These are phyloP conservation scores for Microsporum canis DNA, from an alignment of 2,329 filamentous ascomycete genomes.

Conservation along the genomic window DNA sequence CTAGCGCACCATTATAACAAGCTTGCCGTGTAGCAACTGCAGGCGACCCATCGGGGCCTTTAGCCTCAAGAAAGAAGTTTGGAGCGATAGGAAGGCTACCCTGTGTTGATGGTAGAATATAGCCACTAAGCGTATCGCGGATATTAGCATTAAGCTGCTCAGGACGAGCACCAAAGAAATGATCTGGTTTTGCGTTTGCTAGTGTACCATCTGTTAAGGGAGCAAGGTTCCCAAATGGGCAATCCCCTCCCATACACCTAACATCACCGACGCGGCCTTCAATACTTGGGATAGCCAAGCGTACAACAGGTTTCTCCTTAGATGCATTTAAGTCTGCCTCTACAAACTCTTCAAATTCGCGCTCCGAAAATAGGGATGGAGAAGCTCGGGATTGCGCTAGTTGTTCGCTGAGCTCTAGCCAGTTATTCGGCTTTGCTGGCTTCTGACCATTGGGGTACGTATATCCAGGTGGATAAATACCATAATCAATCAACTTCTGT, in stretches of 20 bases:
- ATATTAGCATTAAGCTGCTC: conserved; percentile 21
- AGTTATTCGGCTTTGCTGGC: conserved; percentile 23
- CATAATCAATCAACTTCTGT: conserved; percentile 28
- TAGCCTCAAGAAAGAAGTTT: conserved; percentile 36
- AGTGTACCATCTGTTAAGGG: conserved; percentile 25
- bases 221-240: conserved; percentile 28
- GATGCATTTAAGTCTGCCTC: conserved; percentile 19
- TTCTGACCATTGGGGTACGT: conserved; percentile 17
- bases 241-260: conserved; percentile 18
- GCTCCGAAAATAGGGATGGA: conserved; percentile 28
- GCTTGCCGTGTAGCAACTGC: conserved; percentile 27
- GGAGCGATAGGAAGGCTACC: conserved; percentile 24
- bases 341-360: conserved; percentile 22
- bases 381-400: conserved; percentile 22
- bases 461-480: conserved; percentile 22
- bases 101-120: conserved; percentile 24
- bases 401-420: conserved; percentile 21
- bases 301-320: conserved; percentile 27
- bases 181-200: conserved; percentile 20
- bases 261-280: conserved; percentile 12
- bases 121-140: conserved; percentile 16
- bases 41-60: conserved; percentile 25
- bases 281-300: conserved; percentile 24
- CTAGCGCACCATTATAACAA: conserved; percentile 30
- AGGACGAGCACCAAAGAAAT: conserved; percentile 23